These are phyloP conservation scores for Udeniomyces megalosporus DNA, from an alignment of 768 basidiomycete genomes.

Conservation along the genomic window DNA sequence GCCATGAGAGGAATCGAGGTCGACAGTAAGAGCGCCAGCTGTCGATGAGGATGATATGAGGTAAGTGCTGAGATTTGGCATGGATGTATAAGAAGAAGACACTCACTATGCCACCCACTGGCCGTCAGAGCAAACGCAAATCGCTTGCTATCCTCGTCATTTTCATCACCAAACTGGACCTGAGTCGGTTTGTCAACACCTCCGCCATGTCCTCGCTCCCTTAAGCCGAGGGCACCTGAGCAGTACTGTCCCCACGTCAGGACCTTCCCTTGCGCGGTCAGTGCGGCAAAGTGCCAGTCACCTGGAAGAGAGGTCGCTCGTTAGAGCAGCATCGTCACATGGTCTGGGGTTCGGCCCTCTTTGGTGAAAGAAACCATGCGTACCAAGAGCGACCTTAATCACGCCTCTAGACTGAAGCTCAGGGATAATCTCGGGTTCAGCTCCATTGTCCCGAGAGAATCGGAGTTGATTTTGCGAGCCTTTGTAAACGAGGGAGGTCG, in stretches of 20 bases:
- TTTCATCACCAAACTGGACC: not conserved
- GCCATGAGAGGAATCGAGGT: not conserved
- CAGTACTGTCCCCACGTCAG: slow-evolving; percentile 69
- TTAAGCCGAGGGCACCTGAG: slow-evolving; percentile 68
- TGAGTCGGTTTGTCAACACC: not conserved
- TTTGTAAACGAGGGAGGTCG: slow-evolving; percentile 55
- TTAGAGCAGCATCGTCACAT: too few species aligned
- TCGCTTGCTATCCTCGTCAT: slow-evolving; percentile 26
- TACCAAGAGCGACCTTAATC: slow-evolving; percentile 33
- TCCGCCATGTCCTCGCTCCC: slow-evolving; percentile 23
- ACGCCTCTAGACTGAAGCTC: slow-evolving; percentile 58
- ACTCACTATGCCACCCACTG: slow-evolving; percentile 57
- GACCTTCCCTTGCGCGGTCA: slow-evolving; percentile 59
- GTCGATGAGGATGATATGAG: not conserved
- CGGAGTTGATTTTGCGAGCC: slow-evolving; percentile 34
- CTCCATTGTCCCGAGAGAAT: slow-evolving; percentile 21
- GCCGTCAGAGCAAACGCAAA: slow-evolving; percentile 72
- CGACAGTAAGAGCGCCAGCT: slow-evolving; percentile 9
- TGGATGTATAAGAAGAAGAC: not conserved
- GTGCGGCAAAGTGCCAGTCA: slow-evolving; percentile 79
- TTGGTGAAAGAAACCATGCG: too few species aligned
- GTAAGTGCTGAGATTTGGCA: not conserved
- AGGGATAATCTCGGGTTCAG: slow-evolving; percentile 46
- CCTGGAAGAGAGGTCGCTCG: too few species aligned
- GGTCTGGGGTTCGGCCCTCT: too few species aligned